These are phyloP conservation scores for Harringtonia aguacate DNA, from an alignment of 2,329 filamentous ascomycete genomes.

Conservation along the genomic window DNA sequence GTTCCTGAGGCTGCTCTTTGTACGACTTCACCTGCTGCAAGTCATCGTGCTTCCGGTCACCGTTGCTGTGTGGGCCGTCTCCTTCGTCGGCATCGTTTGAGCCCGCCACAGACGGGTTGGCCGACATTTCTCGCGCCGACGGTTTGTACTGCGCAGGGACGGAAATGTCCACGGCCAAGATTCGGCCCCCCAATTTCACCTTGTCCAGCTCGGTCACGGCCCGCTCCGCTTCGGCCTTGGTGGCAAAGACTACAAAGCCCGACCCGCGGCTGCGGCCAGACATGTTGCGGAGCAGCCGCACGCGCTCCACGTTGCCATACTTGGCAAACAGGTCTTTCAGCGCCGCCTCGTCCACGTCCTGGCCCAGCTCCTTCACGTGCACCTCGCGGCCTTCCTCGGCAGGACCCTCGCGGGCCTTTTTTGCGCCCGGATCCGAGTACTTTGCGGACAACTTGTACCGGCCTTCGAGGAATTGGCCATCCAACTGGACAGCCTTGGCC, in stretches of 20 bases:
- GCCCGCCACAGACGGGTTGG: slow-evolving; percentile 13
- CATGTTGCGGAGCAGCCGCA: slow-evolving; percentile 59
- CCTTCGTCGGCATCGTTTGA: slow-evolving; percentile 23
- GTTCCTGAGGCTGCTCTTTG: slow-evolving; percentile 10
- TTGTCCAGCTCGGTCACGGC: slow-evolving; percentile 60
- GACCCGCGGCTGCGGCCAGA: slow-evolving; percentile 64
- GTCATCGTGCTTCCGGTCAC: slow-evolving; percentile 4
- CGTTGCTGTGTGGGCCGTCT: slow-evolving; percentile 24
- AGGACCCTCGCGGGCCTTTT: slow-evolving; percentile 69
- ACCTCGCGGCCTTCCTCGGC: slow-evolving; percentile 82
- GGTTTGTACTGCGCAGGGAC: slow-evolving; percentile 46
- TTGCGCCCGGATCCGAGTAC: slow-evolving; percentile 72
- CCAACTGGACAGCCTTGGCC: slow-evolving; percentile 58
- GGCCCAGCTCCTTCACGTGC: slow-evolving; percentile 61
- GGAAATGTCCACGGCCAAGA: slow-evolving; percentile 55
- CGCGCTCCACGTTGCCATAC: slow-evolving; percentile 63
- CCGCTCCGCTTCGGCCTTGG: slow-evolving; percentile 55
- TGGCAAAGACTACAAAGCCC: slow-evolving; percentile 69
- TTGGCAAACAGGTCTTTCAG: slow-evolving; percentile 60
- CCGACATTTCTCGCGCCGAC: slow-evolving; percentile 30
- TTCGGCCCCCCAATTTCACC: slow-evolving; percentile 55
- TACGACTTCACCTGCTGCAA: too few relatives aligned
- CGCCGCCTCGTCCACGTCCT: slow-evolving; percentile 53
- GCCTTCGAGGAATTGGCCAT: slow-evolving; percentile 59
- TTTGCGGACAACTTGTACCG: slow-evolving; percentile 62